Percentiles rank a stretch among this genome's conserved stretches.
Evolutionary conservation across 1,139 yeast genomes (phyloP).

Genomic region (Fermentozyma sake): DNA sequence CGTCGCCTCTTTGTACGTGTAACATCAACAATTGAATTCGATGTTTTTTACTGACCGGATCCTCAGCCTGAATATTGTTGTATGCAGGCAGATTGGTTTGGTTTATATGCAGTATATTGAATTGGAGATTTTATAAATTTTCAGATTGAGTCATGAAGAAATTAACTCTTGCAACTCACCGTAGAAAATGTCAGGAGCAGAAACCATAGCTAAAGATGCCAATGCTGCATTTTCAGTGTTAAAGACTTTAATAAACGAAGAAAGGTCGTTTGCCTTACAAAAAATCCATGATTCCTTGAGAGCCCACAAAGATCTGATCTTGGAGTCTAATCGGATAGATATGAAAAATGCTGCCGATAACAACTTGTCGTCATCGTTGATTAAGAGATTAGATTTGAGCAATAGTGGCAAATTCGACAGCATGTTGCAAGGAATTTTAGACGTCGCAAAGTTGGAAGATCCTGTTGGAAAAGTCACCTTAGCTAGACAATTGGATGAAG

Average conservation of each 20-base stretch:
- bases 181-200: no score
- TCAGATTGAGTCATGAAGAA: no score
- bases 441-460: constrained; percentile 82
- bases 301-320: constrained; percentile 53
- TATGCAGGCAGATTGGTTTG: no score
- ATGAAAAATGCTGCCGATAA: constrained; percentile 61
- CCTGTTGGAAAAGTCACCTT: constrained; percentile 85
- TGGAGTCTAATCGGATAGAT: constrained; percentile 72
- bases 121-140: no score
- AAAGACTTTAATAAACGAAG: constrained; percentile 69
- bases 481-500: constrained; percentile 83
- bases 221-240: constrained; percentile 73
- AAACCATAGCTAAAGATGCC: constrained; percentile 73
- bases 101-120: no score
- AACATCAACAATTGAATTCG: no score
- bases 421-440: constrained; percentile 92
- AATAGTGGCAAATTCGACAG: constrained; percentile 82
- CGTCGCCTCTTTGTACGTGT: no score
- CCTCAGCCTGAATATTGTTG: no score
- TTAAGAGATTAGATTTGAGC: constrained; percentile 79
- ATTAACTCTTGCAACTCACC: no score
- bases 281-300: constrained; percentile 67
- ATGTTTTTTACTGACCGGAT: no score
- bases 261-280: constrained; percentile 69
- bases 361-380: constrained; percentile 61